Percentiles rank a stretch among this genome's conserved stretches.
These are phyloP conservation scores for Sistotremastrum niveocremeum DNA, from an alignment of 768 basidiomycete genomes.

Conservation along the genomic window DNA sequence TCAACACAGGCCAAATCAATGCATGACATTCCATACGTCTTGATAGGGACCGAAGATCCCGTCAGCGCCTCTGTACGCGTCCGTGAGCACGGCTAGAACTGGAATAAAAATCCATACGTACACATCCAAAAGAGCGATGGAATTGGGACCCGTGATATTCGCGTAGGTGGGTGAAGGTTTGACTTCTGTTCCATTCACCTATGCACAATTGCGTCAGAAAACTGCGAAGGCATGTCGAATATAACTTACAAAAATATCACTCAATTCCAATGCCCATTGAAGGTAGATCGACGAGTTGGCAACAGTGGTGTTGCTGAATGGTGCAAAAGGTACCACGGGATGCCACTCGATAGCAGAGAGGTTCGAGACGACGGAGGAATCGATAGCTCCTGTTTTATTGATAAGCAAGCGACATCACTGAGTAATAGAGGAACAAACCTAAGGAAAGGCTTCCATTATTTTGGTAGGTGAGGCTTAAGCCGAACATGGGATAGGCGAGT, in stretches of 20 bases:
- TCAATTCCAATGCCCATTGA: conserved; percentile 58
- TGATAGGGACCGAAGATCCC: conserved; percentile 69
- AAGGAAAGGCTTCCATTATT: conserved; percentile 48
- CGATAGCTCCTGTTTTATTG: conserved; percentile 55
- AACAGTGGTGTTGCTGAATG: conserved; percentile 31
- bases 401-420: conserved; percentile 2
- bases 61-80: conserved; percentile 38
- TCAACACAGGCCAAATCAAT: conserved; percentile 1
- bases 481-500: conserved; percentile 65
- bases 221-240: not conserved
- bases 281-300: conserved; percentile 56
- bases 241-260: conserved; percentile 35
- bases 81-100: not conserved
- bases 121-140: conserved; percentile 65
- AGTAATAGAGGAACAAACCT: conserved; percentile 26
- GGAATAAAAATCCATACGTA: conserved; percentile 20
- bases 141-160: conserved; percentile 34
- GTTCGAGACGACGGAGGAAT: conserved; percentile 52
- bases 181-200: conserved; percentile 46
- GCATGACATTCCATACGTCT: conserved; percentile 36
- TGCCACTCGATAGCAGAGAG: conserved; percentile 55
- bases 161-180: conserved; percentile 54
- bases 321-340: conserved; percentile 59
- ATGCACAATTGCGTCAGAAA: not conserved
- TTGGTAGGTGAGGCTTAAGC: conserved; percentile 50